Evolutionary conservation across 371 early-diverging fungal species (phyloP).

Genomic region (Circinella umbellata): DNA sequence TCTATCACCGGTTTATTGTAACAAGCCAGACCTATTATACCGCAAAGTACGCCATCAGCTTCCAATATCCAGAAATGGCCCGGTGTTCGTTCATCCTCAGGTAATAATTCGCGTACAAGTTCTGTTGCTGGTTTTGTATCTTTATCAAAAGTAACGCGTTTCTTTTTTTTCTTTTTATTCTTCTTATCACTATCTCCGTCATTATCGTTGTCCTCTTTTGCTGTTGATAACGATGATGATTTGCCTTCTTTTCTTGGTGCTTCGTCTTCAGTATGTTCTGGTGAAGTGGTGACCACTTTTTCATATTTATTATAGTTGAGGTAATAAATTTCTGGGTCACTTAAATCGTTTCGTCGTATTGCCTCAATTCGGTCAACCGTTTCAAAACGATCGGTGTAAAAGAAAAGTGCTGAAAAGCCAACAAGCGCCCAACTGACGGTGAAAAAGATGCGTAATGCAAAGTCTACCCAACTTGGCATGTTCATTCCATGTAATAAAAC

Average conservation of each 20-base stretch:
- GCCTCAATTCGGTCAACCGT: constrained; percentile 38
- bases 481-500: constrained; percentile 25
- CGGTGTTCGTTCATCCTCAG: constrained; percentile 32
- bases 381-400: constrained; percentile 43
- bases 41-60: constrained; percentile 38
- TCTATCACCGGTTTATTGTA: constrained; percentile 29
- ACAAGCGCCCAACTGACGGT: constrained; percentile 37
- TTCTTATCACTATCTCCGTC: not conserved
- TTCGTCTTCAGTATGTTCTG: constrained; percentile 1
- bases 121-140: constrained; percentile 37
- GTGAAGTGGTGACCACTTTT: constrained; percentile 10
- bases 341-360: constrained; percentile 41
- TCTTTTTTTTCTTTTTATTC: constrained; percentile 21
- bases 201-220: not conserved
- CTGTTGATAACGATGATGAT: not conserved
- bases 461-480: constrained; percentile 26
- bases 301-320: constrained; percentile 35
- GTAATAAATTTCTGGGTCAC: constrained; percentile 48
- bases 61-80: constrained; percentile 55
- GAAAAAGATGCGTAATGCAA: constrained; percentile 26
- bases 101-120: constrained; percentile 38
- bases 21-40: constrained; percentile 44
- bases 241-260: constrained; percentile 3
- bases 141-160: constrained; percentile 37
- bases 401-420: constrained; percentile 39